Evolutionary conservation across 768 basidiomycete genomes (phyloP), one percentile per base, ranked within the genome.

Genomic region (Agaricus bisporus): DNA sequence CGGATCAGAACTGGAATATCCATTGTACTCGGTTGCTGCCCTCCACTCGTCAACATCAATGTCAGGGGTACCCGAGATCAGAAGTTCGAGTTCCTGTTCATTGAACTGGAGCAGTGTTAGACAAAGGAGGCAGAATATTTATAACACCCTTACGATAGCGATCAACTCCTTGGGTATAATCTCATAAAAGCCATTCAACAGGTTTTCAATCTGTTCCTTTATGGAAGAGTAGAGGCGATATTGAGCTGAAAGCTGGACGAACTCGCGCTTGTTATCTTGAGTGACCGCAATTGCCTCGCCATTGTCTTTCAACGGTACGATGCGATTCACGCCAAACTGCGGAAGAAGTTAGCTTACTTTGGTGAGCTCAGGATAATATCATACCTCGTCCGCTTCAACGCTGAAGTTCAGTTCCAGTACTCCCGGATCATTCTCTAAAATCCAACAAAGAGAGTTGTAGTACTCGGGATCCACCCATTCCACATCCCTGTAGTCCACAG

Each of bases 391-490:
- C 1, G 91, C 91, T 69, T 99, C 95, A 29, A 95, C 88, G 57
- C 91, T 93, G 73, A 98, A 98, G 12, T 85, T 97, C 55, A 98
- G 75, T 56, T 99, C 92, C 59, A 95, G 67, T 17, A 78, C 71
- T 18, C 85, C 88, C 5, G 91, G 89, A 63, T 97, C 94, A 66
- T 99, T 98, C 64, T 98, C 95, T 58, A 98, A 71, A 68, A 99
- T 98, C 97, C 97, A 99, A 63, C 90, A 90, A 10, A 99, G 75
- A 0, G 93, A 95, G 60, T 95, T 98, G 75, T 98, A 98, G 68
- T 98, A 98, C 68, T 95, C 93, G 0, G 95, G 95, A 70, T 98
- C 95, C 39, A 98, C 89, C 85, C 91, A 95, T 70, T 98, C 95
- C 18, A 98, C 89, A 65, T 98, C 95, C 57, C 84, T 80, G 68